phyloP scores from a whole-genome alignment of 2,329 filamentous ascomycete species.

The Fusarium irregulare region DNA sequence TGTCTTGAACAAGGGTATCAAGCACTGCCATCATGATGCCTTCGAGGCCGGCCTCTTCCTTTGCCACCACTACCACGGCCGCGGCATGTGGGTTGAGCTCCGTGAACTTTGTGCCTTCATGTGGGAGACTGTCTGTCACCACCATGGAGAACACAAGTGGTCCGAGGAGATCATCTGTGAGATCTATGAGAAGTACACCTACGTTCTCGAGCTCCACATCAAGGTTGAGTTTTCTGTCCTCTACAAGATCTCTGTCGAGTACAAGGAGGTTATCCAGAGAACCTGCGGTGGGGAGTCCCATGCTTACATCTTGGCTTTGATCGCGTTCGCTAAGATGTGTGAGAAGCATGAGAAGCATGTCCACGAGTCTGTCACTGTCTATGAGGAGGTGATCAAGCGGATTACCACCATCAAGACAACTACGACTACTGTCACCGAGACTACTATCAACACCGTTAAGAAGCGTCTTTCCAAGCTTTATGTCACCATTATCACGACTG shows the following conservation, averaged over 20 bases:
- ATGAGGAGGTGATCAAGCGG: conserved; percentile 58
- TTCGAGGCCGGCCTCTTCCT: conserved; percentile 60
- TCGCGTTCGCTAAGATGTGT: conserved; percentile 58
- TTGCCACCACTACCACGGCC: conserved; percentile 57
- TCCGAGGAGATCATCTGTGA: conserved; percentile 56
- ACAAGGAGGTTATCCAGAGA: conserved; percentile 58
- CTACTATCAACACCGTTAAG: conserved; percentile 54
- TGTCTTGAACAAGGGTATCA: conserved; percentile 47
- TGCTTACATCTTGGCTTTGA: conserved; percentile 48
- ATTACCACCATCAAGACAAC: conserved; percentile 51
- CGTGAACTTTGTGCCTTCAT: conserved; percentile 58
- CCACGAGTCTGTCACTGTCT: conserved; percentile 58
- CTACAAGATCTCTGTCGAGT: conserved; percentile 60
- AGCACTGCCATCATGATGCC: conserved; percentile 54
- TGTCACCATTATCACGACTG: conserved; percentile 52
- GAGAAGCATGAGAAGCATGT: conserved; percentile 56
- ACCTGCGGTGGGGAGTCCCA: conserved; percentile 49
- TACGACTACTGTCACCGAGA: conserved; percentile 43
- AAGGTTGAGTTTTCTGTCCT: conserved; percentile 55
- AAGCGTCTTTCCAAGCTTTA: conserved; percentile 63
- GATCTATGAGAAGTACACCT: conserved; percentile 59
- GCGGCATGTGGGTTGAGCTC: conserved; percentile 58
- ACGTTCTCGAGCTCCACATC: conserved; percentile 58
- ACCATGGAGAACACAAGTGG: conserved; percentile 51
- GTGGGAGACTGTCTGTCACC: conserved; percentile 56